Conservation (phyloP, 2,329 filamentous ascomycete species). For the Aspergillus arachidicola region DNA sequence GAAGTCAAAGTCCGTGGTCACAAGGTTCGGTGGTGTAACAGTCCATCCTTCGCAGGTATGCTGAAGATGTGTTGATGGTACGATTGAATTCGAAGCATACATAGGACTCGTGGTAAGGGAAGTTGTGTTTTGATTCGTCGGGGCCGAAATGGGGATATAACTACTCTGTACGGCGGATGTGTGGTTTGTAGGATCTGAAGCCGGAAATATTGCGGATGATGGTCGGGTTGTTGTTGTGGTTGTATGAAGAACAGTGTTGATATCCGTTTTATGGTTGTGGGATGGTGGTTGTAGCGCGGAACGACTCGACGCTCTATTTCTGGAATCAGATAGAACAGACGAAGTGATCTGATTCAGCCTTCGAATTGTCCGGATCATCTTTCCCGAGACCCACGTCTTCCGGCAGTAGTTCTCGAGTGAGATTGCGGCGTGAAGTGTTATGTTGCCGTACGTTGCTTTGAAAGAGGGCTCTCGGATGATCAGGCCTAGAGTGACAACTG, state of each 20-base stretch:
- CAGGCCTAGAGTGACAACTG: conserved; percentile 23
- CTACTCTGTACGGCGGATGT: background rate
- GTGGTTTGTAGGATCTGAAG: background rate
- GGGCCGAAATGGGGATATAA: background rate
- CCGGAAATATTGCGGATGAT: background rate
- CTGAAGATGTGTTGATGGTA: background rate
- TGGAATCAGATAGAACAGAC: background rate
- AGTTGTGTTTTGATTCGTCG: background rate
- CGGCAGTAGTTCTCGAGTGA: conserved; percentile 22
- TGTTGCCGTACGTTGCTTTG: conserved; percentile 14
- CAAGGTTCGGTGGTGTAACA: background rate
- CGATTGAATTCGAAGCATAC: background rate
- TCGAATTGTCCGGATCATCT: conserved; percentile 19
- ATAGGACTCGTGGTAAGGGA: background rate
- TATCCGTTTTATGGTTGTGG: background rate
- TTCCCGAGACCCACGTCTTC: conserved; percentile 28
- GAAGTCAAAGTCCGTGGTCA: conserved; percentile 7
- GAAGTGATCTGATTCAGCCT: conserved; percentile 20
- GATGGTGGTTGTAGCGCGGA: background rate
- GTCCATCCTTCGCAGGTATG: background rate
- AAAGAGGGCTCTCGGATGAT: conserved; percentile 23
- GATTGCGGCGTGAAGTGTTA: conserved; percentile 17
- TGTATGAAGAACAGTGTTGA: background rate
- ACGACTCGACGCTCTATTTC: background rate
- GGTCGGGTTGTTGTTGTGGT: background rate